A percentile compares a stretch with the other conserved stretches of the same genome.
Conservation (phyloP, 257 asterid genomes). For the Prunella vulgaris region DNA sequence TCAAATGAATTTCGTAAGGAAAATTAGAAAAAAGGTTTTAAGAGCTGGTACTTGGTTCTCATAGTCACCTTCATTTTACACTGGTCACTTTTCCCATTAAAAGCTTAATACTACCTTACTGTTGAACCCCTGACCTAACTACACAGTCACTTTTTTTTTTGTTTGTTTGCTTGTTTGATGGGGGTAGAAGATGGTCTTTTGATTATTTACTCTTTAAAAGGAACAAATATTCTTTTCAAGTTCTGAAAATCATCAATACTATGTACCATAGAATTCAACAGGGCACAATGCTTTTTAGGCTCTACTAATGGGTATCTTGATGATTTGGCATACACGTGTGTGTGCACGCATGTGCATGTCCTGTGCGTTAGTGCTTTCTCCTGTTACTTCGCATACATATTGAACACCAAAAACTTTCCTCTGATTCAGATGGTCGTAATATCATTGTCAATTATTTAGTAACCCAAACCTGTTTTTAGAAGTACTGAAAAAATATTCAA, state of each 20-base stretch:
- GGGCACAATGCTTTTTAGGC: neutral
- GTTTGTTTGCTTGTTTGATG: neutral
- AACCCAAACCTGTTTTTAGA: neutral
- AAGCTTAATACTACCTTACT: neutral
- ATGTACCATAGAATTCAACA: slow-evolving; percentile 5
- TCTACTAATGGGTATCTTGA: neutral
- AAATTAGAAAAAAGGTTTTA: neutral
- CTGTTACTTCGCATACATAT: neutral
- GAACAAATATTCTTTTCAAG: neutral
- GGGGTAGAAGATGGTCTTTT: neutral
- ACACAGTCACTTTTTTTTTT: neutral
- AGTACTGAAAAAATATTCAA: neutral
- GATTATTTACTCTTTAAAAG: neutral
- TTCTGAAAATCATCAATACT: neutral
- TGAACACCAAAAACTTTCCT: neutral
- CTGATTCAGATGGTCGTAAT: slow-evolving; percentile 13
- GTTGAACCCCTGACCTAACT: slow-evolving; percentile 15
- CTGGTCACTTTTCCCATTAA: neutral
- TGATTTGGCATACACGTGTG: neutral
- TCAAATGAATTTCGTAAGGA: slow-evolving; percentile 9
- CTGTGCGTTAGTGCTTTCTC: neutral
- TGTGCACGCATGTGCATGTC: neutral
- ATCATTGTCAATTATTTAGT: neutral
- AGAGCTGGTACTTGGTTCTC: slow-evolving; percentile 18
- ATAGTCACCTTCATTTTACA: slow-evolving; percentile 13